Evolutionary conservation across 371 early-diverging fungal genomes (phyloP), one percentile per base, ranked within the genome.

Genomic region (Haplosporangium sp.): DNA sequence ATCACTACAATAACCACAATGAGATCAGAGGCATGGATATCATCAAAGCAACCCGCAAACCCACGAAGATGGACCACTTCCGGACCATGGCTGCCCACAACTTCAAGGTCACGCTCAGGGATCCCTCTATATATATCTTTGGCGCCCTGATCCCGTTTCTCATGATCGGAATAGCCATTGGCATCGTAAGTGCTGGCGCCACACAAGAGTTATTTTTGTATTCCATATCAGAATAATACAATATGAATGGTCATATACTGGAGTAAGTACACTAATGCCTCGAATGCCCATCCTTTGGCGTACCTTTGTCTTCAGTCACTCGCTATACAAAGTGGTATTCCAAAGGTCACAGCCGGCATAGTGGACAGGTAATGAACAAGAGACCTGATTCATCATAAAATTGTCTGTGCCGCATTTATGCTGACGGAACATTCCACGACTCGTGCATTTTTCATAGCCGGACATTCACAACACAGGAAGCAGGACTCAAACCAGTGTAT

Each of bases 101-200:
- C 67, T 21, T 64, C 61, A 55, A 20, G 29, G 60, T 81, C 20
- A 62, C 71, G 16, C 52, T 47, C 51, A 42, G 77, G 12, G 54
- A 62, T 23, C 77, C 69, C 2, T 37, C 59, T 14, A 62, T 72
- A 4, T 71, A 55, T 40, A 59, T 81, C 62, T 47, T 77, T 63
- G 81, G 81, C 40, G 41, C 60, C 48, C 1, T 68, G 13, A 59
- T 77, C 41, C 81, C 81, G n/a, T 11, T 76, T 9, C 50, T 70
- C 29, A 74, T 74, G 81, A 69, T 81, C 29, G 74, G 74, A 7
- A 52, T 64, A 12, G 81, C 81, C 55, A 74, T 81, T 38, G 74
- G 70, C 16, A 80, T 77, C 18, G 77, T 77, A 77, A 54, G 77
- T 71, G 4, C 29, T 29, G 29, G 29, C 4, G 29, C 2, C 29